Base-by-base conservation (phyloP, 306 rosid genomes). In the Trifolium repens region DNA sequence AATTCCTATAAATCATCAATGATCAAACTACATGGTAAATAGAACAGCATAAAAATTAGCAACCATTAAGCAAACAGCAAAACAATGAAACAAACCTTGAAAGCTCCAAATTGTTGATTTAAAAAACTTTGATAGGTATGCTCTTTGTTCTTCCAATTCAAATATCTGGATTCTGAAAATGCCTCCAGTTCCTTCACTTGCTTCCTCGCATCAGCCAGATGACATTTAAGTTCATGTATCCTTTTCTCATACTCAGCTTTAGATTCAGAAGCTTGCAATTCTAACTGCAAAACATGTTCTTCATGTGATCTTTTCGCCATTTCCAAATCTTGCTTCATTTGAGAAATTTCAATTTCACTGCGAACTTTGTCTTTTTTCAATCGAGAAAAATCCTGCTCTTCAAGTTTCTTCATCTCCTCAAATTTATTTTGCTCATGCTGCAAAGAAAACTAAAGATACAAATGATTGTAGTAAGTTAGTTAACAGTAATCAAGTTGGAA, bases 91-190 rank as follows among this genome's bases (percentile, higher is more conserved):
- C 88, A 80, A 75, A 96, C 99, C 97, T 92, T 67, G 76, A 96
- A 82, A 66, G 89, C 90, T 85, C 87, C 84, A 83, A 30, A 71
- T 69, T 86, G 98, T 44, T 49, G 44, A 67, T 81, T 79, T 42
- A 92, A 69, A 68, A 84, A 87, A 77, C 69, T 88, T 64, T 80
- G 84, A 83, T 90, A 96, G 55, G 76, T 80, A 47, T 57, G 74
- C 77, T 96, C 99, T 86, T 86, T 96, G 81, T 85, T 82, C 82
- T 85, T 92, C 98, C 96, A 96, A 70, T 85, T 90, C 86, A 78
- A 71, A 80, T 77, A 85, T 83, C 88, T 86, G 74, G 97, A 87
- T 85, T 92, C 96, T 5, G 96, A 86, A 82, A 80, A 88, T 74
- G 90, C 47, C 85, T 96, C 94, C 24, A 90, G 73, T 75, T 89